Evolutionary conservation across 2,329 filamentous ascomycete species (phyloP), one percentile per base, ranked within the genome.

Genomic region (Drechslerella stenobrocha): DNA sequence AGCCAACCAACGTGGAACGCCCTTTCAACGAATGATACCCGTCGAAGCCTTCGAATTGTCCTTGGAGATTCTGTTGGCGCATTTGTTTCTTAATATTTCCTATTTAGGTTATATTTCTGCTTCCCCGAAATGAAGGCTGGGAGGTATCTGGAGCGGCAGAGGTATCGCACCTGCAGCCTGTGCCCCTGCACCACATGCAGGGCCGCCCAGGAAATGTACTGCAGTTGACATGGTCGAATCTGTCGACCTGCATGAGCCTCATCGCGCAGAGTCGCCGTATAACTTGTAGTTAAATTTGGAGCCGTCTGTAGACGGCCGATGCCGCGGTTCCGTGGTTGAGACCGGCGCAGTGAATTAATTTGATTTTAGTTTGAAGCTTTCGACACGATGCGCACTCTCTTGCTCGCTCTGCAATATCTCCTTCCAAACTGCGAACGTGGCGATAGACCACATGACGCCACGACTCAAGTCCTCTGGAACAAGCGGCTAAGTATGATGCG

Each of bases 71-170:
- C 15, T 40, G 32, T 23, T 40, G 20, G 51, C 51, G 23, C 26
- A 44, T 47, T 59, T 55, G 55, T 46, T 44, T 67, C 47, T 55
- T 55, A 67, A 48, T 60, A 51, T 60, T 67, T 59, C 61, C 55
- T 18, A 28, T 52, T 67, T 24, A 13, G 51, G 63, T 60, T 6
- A 60, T 55, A n/a, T 50, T 67, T 60, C 35, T 66, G 52, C 13
- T 42, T 7, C 18, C 37, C 40, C 53, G 53, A 66, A 59, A 52
- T 11, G 47, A 42, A 42, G 37, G 22, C 18, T 13, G 15, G 15
- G 37, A 42, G 22, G 18, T 18, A 42, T 20, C 37, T 18, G n/a
- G n/a, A n/a, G 37, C 37, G 37, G 37, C 37, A 42, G n/a, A 42
- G 37, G 30, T 6, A 6, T 6, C 15, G 34, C 34, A 42, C 37